A percentile compares a stretch with the other conserved stretches of the same genome.
phyloP scores from a whole-genome alignment of 139 green algal species.

The Zygnema cylindricum region DNA sequence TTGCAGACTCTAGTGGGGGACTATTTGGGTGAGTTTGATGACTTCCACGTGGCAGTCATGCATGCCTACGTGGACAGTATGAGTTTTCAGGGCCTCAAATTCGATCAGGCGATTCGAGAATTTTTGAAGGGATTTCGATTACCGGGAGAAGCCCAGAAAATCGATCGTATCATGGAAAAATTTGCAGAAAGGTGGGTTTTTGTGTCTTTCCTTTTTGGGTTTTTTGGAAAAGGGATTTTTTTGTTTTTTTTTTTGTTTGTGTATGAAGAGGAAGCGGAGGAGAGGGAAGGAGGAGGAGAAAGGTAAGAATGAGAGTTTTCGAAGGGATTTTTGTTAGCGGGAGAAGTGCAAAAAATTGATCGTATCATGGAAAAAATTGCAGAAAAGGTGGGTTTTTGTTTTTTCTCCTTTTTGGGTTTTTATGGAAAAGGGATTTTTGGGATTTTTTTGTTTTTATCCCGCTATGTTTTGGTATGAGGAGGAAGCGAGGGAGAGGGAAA shows the following conservation, averaged over 20 bases:
- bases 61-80: constrained; percentile 94
- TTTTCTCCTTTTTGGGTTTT: too few relatives aligned
- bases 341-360: constrained; percentile 99
- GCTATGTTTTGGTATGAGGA: too few relatives aligned
- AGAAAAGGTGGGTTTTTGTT: constrained; percentile 71
- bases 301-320: constrained; percentile 72
- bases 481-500: too few relatives aligned
- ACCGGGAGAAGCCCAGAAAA: constrained; percentile 98
- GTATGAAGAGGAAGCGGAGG: too few relatives aligned
- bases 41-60: constrained; percentile 91
- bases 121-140: constrained; percentile 74
- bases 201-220: too few relatives aligned
- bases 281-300: too few relatives aligned
- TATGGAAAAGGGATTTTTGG: too few relatives aligned
- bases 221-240: too few relatives aligned
- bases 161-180: constrained; percentile 99
- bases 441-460: too few relatives aligned
- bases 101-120: constrained; percentile 89
- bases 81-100: constrained; percentile 83
- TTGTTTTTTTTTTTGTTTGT: too few relatives aligned
- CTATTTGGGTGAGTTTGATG: constrained; percentile 94
- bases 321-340: constrained; percentile 78
- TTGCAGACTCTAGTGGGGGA: constrained; percentile 89
- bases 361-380: constrained; percentile 99
- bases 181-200: constrained; percentile 86